Evolutionary conservation across 2,329 filamentous ascomycete species (phyloP).

Genomic region (Capronia coronata): DNA sequence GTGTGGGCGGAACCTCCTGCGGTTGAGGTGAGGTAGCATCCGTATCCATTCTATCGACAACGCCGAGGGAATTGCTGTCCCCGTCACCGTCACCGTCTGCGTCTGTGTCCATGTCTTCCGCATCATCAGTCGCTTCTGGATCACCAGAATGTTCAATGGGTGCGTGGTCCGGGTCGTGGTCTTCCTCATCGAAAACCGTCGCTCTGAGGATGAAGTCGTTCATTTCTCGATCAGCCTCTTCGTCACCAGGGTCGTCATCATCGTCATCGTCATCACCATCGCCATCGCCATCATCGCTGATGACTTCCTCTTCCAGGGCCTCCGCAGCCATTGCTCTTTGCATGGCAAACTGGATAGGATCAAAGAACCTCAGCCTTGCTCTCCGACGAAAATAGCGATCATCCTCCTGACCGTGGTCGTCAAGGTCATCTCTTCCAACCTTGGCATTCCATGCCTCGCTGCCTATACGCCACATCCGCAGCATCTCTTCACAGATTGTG

Average conservation of each 20-base stretch:
- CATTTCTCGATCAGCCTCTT: conserved; percentile 20
- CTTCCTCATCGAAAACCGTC: conserved; percentile 18
- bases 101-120: conserved; percentile 41
- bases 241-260: conserved; percentile 29
- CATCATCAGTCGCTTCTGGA: conserved; percentile 35
- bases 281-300: conserved; percentile 31
- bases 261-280: conserved; percentile 41
- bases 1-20: conserved; percentile 48
- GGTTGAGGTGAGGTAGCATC: conserved; percentile 63
- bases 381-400: conserved; percentile 33
- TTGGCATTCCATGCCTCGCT: conserved; percentile 74
- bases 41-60: conserved; percentile 69
- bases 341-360: conserved; percentile 37
- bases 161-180: conserved; percentile 9
- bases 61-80: conserved; percentile 62
- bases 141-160: conserved; percentile 21
- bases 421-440: conserved; percentile 70
- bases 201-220: conserved; percentile 21
- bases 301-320: conserved; percentile 34
- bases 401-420: conserved; percentile 70
- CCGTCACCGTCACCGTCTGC: conserved; percentile 38
- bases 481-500: conserved; percentile 82
- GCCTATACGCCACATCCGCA: conserved; percentile 79
- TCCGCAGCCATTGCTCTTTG: conserved; percentile 39
- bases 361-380: conserved; percentile 37